A percentile compares a stretch with the other conserved stretches of the same genome.
phyloP scores from a whole-genome alignment of 345 rosid genomes.

The Geranium rotundifolium region DNA sequence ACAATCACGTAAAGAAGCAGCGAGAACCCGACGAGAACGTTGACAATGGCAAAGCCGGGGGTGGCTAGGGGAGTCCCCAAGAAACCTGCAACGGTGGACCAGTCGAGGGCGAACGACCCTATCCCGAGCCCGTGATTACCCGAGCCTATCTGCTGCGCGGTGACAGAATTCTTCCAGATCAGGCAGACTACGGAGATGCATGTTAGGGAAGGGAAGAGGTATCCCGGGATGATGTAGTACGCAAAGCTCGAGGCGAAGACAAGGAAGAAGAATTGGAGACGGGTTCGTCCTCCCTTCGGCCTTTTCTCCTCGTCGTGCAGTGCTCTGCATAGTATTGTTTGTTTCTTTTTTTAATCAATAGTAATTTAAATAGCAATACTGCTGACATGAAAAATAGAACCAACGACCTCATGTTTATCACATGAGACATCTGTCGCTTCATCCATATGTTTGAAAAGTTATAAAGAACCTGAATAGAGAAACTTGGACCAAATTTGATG shows the following conservation, averaged over 20 bases:
- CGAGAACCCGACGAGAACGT: slow-evolving; percentile 36
- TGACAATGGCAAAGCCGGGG: slow-evolving; percentile 55
- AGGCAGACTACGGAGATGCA: slow-evolving; percentile 54
- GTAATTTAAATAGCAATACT: no score
- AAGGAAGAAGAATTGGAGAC: slow-evolving; percentile 58
- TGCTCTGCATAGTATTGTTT: slow-evolving; percentile 48
- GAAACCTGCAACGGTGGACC: slow-evolving; percentile 61
- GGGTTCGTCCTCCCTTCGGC: slow-evolving; percentile 32
- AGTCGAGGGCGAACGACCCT: slow-evolving; percentile 72
- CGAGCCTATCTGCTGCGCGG: slow-evolving; percentile 55
- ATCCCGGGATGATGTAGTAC: slow-evolving; percentile 61
- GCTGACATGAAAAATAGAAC: no score
- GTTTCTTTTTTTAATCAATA: no score
- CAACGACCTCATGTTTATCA: no score
- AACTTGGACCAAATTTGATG: slow-evolving; percentile 64
- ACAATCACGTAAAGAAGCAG: slow-evolving; percentile 39
- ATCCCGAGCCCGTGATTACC: slow-evolving; percentile 55
- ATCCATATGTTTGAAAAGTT: no score
- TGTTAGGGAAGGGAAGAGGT: slow-evolving; percentile 56
- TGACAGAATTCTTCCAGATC: slow-evolving; percentile 55
- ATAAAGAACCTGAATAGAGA: slow-evolving; percentile 37
- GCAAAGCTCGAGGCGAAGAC: slow-evolving; percentile 48
- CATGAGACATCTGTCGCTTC: no score
- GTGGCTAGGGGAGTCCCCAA: slow-evolving; percentile 68
- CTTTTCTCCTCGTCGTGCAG: slow-evolving; percentile 55